Percentiles rank a stretch among this genome's conserved stretches.
Evolutionary conservation across 495 filamentous ascomycete species (phyloP).

Genomic region (Aspergillus heteromorphus): DNA sequence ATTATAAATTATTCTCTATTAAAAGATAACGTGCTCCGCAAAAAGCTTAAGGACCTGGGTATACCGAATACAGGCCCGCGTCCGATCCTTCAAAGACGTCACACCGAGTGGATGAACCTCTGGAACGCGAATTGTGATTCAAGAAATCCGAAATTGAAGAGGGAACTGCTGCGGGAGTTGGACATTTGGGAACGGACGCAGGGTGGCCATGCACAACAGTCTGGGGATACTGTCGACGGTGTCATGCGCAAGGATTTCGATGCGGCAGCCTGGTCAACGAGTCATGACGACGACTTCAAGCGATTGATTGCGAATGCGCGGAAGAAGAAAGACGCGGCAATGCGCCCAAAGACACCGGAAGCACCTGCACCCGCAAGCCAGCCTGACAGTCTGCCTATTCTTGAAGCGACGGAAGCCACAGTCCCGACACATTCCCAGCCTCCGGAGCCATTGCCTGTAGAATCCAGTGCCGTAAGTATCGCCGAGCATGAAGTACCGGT

Average conservation of each 20-base stretch:
- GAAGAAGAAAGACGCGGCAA: conserved; percentile 29
- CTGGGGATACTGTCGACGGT: conserved; percentile 23
- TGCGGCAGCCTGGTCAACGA: conserved; percentile 65
- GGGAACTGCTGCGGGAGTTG: conserved; percentile 69
- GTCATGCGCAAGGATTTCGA: conserved; percentile 83
- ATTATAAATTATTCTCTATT: conserved; percentile 75
- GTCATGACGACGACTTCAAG: conserved; percentile 68
- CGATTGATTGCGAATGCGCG: conserved; percentile 68
- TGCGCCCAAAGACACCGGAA: conserved; percentile 28
- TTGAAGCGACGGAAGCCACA: conserved; percentile 1
- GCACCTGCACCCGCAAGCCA: conserved; percentile 4
- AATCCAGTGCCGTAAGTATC: neutral
- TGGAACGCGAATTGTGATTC: conserved; percentile 98
- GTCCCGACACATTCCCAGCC: neutral
- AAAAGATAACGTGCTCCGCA: conserved; percentile 67
- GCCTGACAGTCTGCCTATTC: neutral
- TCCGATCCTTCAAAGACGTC: conserved; percentile 65
- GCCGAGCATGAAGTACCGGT: neutral
- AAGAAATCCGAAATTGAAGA: conserved; percentile 59
- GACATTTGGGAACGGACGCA: conserved; percentile 81
- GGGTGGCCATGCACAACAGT: conserved; percentile 30
- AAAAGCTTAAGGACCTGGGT: conserved; percentile 79
- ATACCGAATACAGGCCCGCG: conserved; percentile 64
- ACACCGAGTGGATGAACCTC: conserved; percentile 89
- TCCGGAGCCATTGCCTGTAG: neutral